Percentiles rank a stretch among this genome's conserved stretches.
Evolutionary conservation across 2,329 filamentous ascomycete genomes (phyloP).

Genomic region (Hortaea sp.): DNA sequence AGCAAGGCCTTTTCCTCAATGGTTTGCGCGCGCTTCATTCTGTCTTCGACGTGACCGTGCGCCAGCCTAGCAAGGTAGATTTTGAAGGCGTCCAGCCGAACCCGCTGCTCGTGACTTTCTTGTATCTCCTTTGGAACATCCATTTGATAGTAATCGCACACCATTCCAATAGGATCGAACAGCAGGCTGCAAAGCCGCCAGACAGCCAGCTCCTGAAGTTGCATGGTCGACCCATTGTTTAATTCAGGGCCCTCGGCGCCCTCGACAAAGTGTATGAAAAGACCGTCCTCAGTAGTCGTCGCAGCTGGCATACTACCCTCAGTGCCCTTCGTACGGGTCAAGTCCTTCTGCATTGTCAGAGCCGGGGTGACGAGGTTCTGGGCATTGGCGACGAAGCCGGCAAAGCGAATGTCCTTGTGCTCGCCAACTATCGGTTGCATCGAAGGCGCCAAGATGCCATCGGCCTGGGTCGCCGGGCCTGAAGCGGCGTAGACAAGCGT

Average conservation of each 20-base stretch:
- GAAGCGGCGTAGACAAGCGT: constrained; percentile 56
- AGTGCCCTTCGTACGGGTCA: constrained; percentile 33
- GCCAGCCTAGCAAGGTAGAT: constrained; percentile 50
- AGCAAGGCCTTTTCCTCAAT: constrained; percentile 77
- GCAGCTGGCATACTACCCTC: constrained; percentile 48
- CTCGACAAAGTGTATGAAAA: background rate
- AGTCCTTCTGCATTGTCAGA: constrained; percentile 12
- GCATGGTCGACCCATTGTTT: constrained; percentile 5
- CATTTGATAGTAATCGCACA: constrained; percentile 13
- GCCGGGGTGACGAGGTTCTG: constrained; percentile 26
- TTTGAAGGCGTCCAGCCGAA: constrained; percentile 53
- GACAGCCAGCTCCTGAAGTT: constrained; percentile 58
- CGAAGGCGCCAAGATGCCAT: constrained; percentile 44
- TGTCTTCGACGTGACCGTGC: constrained; percentile 27
- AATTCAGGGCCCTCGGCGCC: background rate
- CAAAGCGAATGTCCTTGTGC: constrained; percentile 54
- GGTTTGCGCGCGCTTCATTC: constrained; percentile 49
- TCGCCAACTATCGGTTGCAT: constrained; percentile 53
- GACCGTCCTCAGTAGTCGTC: constrained; percentile 29
- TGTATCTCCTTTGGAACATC: constrained; percentile 35
- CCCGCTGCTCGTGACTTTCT: constrained; percentile 28
- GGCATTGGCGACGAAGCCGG: constrained; percentile 45
- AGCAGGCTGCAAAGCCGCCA: constrained; percentile 83
- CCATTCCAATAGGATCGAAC: constrained; percentile 56
- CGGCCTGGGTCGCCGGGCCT: constrained; percentile 29